Percentiles rank a stretch among this genome's conserved stretches.
Conservation (phyloP, 805 yeast species). For the Saccharomycopsis selenospora region DNA sequence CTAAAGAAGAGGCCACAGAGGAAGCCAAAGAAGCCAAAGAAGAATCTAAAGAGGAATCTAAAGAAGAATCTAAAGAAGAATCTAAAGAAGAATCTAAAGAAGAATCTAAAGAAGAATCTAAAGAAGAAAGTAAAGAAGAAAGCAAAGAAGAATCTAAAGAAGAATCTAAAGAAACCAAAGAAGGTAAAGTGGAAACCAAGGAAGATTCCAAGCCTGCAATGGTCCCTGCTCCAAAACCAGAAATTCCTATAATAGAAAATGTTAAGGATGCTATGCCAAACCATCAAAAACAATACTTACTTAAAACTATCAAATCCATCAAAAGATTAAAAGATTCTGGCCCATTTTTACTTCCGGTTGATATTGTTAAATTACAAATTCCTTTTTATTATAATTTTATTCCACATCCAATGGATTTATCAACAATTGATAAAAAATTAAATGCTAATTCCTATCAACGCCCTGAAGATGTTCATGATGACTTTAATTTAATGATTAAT, state of each 20-base stretch:
- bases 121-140: background rate
- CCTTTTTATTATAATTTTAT: constrained; percentile 85
- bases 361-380: constrained; percentile 76
- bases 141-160: background rate
- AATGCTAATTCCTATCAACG: constrained; percentile 61
- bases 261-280: constrained; percentile 64
- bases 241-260: constrained; percentile 65
- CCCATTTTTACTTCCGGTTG: constrained; percentile 88
- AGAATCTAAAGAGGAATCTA: background rate
- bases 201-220: constrained; percentile 18
- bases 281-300: constrained; percentile 78
- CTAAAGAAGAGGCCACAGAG: background rate
- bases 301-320: constrained; percentile 75
- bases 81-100: background rate
- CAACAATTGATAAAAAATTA: constrained; percentile 82
- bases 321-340: constrained; percentile 86
- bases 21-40: background rate
- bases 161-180: background rate
- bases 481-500: constrained; percentile 74
- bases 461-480: constrained; percentile 62
- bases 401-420: constrained; percentile 85
- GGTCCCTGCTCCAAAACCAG: constrained; percentile 72
- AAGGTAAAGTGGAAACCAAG: background rate
- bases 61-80: constrained; percentile 1
- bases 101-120: background rate